A percentile compares a stretch with the other conserved stretches of the same genome.
phyloP scores from a whole-genome alignment of 2,329 filamentous ascomycete genomes.

The Aspergillus arachidicola region DNA sequence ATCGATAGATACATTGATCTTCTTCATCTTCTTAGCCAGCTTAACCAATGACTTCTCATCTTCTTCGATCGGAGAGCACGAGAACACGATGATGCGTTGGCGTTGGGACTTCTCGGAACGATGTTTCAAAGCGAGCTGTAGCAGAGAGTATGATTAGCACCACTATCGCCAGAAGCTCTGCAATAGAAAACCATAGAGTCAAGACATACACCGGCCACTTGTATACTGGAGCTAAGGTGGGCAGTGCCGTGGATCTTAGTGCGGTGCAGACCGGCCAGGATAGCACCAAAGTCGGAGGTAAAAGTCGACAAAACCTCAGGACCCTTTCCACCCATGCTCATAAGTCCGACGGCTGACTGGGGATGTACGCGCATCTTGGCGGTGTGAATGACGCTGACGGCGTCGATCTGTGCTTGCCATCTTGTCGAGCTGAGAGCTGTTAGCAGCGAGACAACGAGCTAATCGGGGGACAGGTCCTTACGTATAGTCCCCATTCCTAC shows the following conservation, averaged over 20 bases:
- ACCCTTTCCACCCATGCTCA: slow-evolving; percentile 98
- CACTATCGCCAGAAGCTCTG: not conserved
- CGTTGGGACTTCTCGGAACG: slow-evolving; percentile 96
- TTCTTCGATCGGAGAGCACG: slow-evolving; percentile 89
- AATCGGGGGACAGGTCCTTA: slow-evolving; percentile 35
- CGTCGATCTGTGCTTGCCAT: slow-evolving; percentile 95
- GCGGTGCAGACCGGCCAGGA: slow-evolving; percentile 86
- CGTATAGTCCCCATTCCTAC: slow-evolving; percentile 90
- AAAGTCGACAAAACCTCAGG: slow-evolving; percentile 95
- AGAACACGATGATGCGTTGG: slow-evolving; percentile 95
- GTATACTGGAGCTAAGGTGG: slow-evolving; percentile 90
- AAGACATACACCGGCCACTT: slow-evolving; percentile 80
- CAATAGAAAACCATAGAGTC: slow-evolving; percentile 12
- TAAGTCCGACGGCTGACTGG: slow-evolving; percentile 93
- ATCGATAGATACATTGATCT: slow-evolving; percentile 90
- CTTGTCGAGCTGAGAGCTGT: slow-evolving; percentile 73
- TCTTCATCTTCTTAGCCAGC: slow-evolving; percentile 98
- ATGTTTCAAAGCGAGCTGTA: slow-evolving; percentile 91
- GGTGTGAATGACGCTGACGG: slow-evolving; percentile 92
- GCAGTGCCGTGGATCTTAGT: slow-evolving; percentile 91
- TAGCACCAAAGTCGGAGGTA: slow-evolving; percentile 94
- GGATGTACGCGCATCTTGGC: slow-evolving; percentile 94
- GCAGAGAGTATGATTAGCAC: slow-evolving; percentile 13
- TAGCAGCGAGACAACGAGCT: slow-evolving; percentile 17
- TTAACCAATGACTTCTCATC: slow-evolving; percentile 85